Evolutionary conservation across 768 basidiomycete species (phyloP).

Genomic region (Dioszegia crocea): DNA sequence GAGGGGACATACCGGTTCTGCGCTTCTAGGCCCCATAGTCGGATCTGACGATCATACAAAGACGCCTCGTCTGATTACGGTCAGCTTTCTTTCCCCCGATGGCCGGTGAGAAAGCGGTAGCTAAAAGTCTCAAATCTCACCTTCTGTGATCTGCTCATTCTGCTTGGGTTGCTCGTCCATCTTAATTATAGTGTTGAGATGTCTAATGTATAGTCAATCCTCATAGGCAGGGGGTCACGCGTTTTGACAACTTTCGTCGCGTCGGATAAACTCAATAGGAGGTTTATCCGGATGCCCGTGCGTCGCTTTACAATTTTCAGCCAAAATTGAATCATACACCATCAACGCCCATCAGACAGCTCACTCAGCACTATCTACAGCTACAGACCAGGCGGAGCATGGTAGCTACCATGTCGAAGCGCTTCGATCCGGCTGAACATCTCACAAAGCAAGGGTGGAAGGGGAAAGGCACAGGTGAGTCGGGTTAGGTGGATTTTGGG

Average conservation of each 20-base stretch:
- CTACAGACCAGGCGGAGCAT: no score
- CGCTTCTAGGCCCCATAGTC: constrained; percentile 96
- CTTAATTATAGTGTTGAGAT: background rate
- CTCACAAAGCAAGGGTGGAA: constrained; percentile 81
- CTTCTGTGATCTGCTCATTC: constrained; percentile 35
- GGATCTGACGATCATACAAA: constrained; percentile 93
- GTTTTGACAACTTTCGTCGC: background rate
- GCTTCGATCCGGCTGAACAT: constrained; percentile 51
- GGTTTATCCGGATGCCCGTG: background rate
- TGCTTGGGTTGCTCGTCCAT: background rate
- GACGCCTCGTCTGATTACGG: constrained; percentile 57
- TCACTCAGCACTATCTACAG: no score
- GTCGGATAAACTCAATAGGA: constrained; percentile 2
- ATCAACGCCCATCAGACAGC: no score
- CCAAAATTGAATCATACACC: no score
- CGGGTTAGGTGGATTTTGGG: no score
- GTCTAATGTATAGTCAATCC: no score
- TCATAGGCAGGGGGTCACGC: background rate
- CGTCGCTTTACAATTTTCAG: background rate
- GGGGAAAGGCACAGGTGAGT: constrained; percentile 64
- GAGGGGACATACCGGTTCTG: constrained; percentile 69
- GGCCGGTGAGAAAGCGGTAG: background rate
- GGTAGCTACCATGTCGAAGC: constrained; percentile 8
- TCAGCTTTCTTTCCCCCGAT: constrained; percentile 1
- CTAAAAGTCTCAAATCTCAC: no score